Evolutionary conservation across 1,284 basidiomycete species (phyloP), one percentile per base, ranked within the genome.

Genomic region (Hemileia vastatrix): DNA sequence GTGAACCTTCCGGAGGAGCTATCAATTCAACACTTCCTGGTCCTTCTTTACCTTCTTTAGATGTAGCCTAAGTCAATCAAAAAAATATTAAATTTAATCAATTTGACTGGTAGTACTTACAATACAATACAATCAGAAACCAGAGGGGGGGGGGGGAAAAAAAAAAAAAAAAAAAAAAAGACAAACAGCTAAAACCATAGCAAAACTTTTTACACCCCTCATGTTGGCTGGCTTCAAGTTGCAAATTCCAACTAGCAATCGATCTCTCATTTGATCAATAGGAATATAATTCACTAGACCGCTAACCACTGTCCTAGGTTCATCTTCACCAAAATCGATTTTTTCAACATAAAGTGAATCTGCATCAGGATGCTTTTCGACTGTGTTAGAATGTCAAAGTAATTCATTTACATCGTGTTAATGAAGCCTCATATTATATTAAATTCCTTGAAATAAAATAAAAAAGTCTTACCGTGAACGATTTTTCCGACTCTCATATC

Each of bases 171-270:
- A 23, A 9, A 15, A 36, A 21, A 55, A 33, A 48, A 1, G 2
- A 76, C 86, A 53, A 77, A 90, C 90, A 71, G 86, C 88, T 67
- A 97, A 84, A 33, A 97, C 87, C 93, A 97, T 96, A 27, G 90
- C 93, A 71, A 87, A 92, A 66, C 90, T 93, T 79, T 94, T 95
- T 68, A 96, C 84, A 3, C 93, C 93, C 63, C 93, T 84, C 92
- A 97, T 95, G 68, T 81, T 87, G 15, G 88, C 93, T 4, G 92
- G 93, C 77, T 97, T 96, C 65, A 97, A 78, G 77, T 96, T 96
- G 78, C 90, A 91, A 50, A 96, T 87, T 13, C 87, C 88, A 65
- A 96, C 84, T 44, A 96, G 83, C 66, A 85, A 84, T 71, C 84
- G 85, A 73, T 88, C 86, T 36, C 83, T 83, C 86, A 97, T 93